Base-by-base conservation (phyloP, 2,329 filamentous ascomycete genomes). In the Stagonosporopsis tanaceti region DNA sequence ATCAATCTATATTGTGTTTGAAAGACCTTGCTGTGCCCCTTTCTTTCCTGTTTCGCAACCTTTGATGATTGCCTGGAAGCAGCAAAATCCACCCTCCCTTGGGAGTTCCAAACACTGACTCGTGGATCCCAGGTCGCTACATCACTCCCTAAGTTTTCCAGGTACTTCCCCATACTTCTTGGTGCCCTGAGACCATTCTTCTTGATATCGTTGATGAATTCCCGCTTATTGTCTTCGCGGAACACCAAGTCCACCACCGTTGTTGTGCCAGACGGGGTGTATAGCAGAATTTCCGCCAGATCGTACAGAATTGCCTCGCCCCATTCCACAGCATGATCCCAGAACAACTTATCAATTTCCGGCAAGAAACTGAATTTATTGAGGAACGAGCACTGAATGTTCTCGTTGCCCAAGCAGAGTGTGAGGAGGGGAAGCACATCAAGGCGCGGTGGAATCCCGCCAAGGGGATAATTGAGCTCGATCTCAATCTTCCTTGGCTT, bases 281-380 rank as follows among this genome's bases (percentile, higher is more conserved):
- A 44, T 9, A 57, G 17, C 15, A 35, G 12, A 6, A 57, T 46
- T 7, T 47, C 15, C 2, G 34, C 4, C 9, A 57, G 11, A 17
- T 57, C 54, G 9, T 51, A 41, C 1, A 42, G 24, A 27, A 57
- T 57, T 1, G 54, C 47, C 8, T 50, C 44, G 24, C 47, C 38
- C 54, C 54, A 52, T 2, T 42, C 47, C 7, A 47, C 38, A 24
- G 37, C 24, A n/a, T 57, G 54, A 14, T 39, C 20, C 12, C 17
- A 32, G 2, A 57, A 57, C 15, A 57, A 9, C 2, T 24, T 3
- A 25, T 52, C 38, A 0, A 57, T 14, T 22, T 57, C 54, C 11
- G 54, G 42, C 25, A 57, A 38, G 11, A 17, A 39, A 2, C 48
- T 48, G 9, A 57, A 57, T 17, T 57, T 57, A 27, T 53, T 48